These are phyloP conservation scores for Ceratobasidium sp. DNA, from an alignment of 1,284 basidiomycete species.

Conservation along the genomic window DNA sequence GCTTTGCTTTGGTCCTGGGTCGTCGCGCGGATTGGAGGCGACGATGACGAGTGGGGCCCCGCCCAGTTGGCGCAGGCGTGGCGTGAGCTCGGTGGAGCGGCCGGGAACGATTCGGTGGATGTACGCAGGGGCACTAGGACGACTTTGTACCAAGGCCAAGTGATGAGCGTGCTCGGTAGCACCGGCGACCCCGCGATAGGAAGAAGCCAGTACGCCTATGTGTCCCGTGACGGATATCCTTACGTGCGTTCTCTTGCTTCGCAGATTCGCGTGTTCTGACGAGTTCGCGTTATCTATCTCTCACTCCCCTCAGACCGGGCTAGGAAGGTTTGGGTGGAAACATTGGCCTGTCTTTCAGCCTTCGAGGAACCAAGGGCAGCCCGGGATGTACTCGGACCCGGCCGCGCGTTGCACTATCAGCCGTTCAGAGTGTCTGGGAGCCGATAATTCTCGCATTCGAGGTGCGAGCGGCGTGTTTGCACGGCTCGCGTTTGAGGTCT, in stretches of 20 bases:
- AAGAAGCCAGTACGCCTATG: slow-evolving; percentile 29
- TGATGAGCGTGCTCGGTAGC: slow-evolving; percentile 26
- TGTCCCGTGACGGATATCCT: slow-evolving; percentile 38
- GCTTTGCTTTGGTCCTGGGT: slow-evolving; percentile 59
- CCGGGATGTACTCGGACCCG: slow-evolving; percentile 35
- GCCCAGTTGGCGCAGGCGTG: slow-evolving; percentile 53
- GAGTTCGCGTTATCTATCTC: not conserved
- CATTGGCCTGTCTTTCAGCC: slow-evolving; percentile 31
- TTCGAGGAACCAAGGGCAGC: not conserved
- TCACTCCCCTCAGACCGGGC: not conserved
- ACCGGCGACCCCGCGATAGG: slow-evolving; percentile 37
- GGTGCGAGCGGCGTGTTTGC: slow-evolving; percentile 32
- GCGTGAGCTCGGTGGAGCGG: slow-evolving; percentile 55
- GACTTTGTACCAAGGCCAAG: slow-evolving; percentile 13
- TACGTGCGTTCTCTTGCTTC: slow-evolving; percentile 31
- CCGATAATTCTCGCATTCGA: slow-evolving; percentile 28
- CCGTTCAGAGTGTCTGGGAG: slow-evolving; percentile 23
- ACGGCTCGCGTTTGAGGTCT: slow-evolving; percentile 19
- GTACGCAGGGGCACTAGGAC: slow-evolving; percentile 20
- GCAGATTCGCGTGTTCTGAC: slow-evolving; percentile 20
- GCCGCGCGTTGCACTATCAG: slow-evolving; percentile 32
- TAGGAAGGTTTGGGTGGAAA: slow-evolving; percentile 42
- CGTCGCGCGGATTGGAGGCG: slow-evolving; percentile 55
- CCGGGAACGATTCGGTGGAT: slow-evolving; percentile 25
- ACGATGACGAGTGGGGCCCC: slow-evolving; percentile 53